Evolutionary conservation across 2,329 filamentous ascomycete species (phyloP), one percentile per base, ranked within the genome.

Genomic region (Venturiaceae sp.): DNA sequence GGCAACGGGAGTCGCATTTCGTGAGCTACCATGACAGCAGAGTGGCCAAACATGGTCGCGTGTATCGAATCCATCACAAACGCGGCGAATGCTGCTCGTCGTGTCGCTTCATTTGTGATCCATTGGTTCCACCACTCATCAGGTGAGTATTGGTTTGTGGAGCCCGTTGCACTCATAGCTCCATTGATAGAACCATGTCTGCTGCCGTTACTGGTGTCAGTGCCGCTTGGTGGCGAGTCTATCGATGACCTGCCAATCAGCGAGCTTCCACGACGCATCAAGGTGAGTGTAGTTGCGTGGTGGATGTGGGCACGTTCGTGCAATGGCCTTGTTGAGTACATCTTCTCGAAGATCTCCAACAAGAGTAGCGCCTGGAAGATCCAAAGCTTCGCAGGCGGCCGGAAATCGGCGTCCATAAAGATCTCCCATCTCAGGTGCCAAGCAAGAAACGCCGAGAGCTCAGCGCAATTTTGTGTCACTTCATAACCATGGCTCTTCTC

Each of bases 261-360:
- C 1, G 92, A 95, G 65, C 91, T 88, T 5, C 94, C 94, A 65
- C 94, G 83, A 36, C 94, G 86, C 92, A 99, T 97, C 60, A 97
- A 76, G 0, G 92, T 96, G 63, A 99, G 84, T 0, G 92, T 96
- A 0, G 92, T 96, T 14, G 92, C 92, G 69, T 99, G 94, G 67
- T 97, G 92, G 50, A 97, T 96, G 66, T 97, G 92, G 1, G 92
- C 92, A 63, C 94, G 82, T 72, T 99, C 94, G 71, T 99, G 94
- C 33, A 97, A 77, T 60, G 90, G 86, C 63, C 92, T 83, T 0
- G 92, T 96, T 39, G 91, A 94, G 71, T 92, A 97, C 88, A 96
- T 94, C 78, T 99, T 99, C 75, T 99, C 94, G 66, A 95, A 97
- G 0, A 96, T 76, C 70, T 99, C 94, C 13, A 97, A 79, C 5